Evolutionary conservation across 805 yeast species (phyloP).

Genomic region (Isabelozyma rhagii): DNA sequence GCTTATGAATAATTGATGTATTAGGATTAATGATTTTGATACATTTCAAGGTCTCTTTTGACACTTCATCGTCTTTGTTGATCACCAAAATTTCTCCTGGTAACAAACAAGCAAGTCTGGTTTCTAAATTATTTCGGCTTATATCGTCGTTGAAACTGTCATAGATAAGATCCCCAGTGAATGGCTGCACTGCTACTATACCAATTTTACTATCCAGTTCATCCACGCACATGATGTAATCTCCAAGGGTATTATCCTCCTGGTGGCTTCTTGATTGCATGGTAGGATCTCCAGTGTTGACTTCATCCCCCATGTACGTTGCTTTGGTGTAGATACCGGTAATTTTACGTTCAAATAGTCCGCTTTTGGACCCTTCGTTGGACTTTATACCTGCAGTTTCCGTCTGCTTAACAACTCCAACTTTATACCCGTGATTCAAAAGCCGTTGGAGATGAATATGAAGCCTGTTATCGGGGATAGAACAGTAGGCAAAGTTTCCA

Average conservation of each 20-base stretch:
- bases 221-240: conserved; percentile 46
- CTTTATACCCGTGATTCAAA: conserved; percentile 68
- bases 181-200: conserved; percentile 63
- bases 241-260: conserved; percentile 31
- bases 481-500: conserved; percentile 72
- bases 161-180: conserved; percentile 71
- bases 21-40: conserved; percentile 13
- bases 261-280: conserved; percentile 7
- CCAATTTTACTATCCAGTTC: conserved; percentile 25
- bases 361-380: conserved; percentile 38
- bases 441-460: conserved; percentile 75
- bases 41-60: conserved; percentile 26
- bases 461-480: conserved; percentile 76
- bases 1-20: conserved; percentile 5
- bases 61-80: conserved; percentile 24
- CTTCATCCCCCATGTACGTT: conserved; percentile 70
- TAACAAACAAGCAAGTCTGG: conserved; percentile 66
- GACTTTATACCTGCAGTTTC: conserved; percentile 77
- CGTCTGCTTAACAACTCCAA: conserved; percentile 82
- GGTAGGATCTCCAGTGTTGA: conserved; percentile 13
- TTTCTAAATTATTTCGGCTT: conserved; percentile 62
- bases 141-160: conserved; percentile 67
- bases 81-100: conserved; percentile 71
- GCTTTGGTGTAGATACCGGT: conserved; percentile 77
- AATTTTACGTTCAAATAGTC: conserved; percentile 64